Base-by-base conservation (phyloP, 768 basidiomycete genomes). In the Podaxis pistillaris region DNA sequence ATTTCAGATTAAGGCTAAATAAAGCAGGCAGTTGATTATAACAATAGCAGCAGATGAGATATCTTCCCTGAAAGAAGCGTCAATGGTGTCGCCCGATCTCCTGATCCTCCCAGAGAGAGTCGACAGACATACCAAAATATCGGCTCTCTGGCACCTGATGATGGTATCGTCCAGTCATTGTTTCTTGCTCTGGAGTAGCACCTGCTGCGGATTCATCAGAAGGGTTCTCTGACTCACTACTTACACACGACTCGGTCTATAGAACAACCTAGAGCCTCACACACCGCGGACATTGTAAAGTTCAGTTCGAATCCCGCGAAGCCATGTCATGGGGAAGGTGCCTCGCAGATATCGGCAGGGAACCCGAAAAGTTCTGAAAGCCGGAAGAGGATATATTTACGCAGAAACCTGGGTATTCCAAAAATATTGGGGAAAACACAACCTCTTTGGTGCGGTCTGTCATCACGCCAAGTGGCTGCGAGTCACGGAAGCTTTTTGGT, bases 111-210 rank as follows among this genome's bases (percentile, higher is more conserved):
- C 52, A 9, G 52, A 17, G n/a, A 54, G 37, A 36, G 30, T 33
- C 17, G 22, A n/a, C 33, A 19, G 15, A 15, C 44, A 19, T 2
- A 19, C 44, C 44, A 46, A 19, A 19, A 46, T 7, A 46, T 17
- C 44, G 6, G 19, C 44, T 46, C 19, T 46, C 52, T 54, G 30
- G 52, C 52, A 54, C 52, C 52, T 54, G 52, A 28, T 54, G 52
- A 54, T 54, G 52, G 33, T 33, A n/a, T n/a, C 52, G 28, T 54
- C 30, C 19, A 17, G 41, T 44, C 6, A n/a, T 44, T 30, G 28
- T 44, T 33, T 15, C 30, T 15, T 33, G 24, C 51, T 19, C 52
- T 17, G n/a, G 30, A 15, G 13, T 54, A 12, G 37, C 9, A 24
- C 37, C 5, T 38, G n/a, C 36, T 56, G 54, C 54, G 36, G 54